Evolutionary conservation across 805 yeast genomes (phyloP), one percentile per base, ranked within the genome.

Genomic region (Limtongia smithiae): DNA sequence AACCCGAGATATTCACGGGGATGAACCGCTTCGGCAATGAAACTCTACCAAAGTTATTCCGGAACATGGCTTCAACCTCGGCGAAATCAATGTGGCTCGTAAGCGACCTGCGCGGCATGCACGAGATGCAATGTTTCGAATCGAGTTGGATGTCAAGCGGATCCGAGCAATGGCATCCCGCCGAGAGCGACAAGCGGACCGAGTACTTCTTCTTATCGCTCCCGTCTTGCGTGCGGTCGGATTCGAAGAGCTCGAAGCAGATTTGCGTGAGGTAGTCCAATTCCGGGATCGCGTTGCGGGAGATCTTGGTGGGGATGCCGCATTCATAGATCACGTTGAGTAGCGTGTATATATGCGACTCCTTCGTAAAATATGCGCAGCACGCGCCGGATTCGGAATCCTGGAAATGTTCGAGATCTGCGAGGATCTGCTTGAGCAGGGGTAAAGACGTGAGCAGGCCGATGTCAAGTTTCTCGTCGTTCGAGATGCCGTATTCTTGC

Each of bases 81-180:
- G 88, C 95, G 77, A 88, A 79, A 65, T 93, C 98, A 66, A 93
- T 73, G 68, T 93, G 97, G 65, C 95, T 81, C 0, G 98, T 93
- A 60, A 93, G 74, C 49, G 87, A 82, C 46, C 89, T 80, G 62
- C 93, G 80, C 40, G 97, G 95, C 60, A 93, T 93, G 64, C 97
- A 91, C 22, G 96, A 90, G 55, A 93, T 93, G 68, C 93, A 91
- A 69, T 93, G 99, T 65, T 88, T 90, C 39, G 88, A 91, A 69
- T 93, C 98, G 40, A 93, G 74, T 67, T 91, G 96, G 39, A 94
- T 95, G 69, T 93, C 99, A 57, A 93, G 75, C 24, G 99, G 98
- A 67, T 91, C 96, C 62, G 89, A 95, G 0, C 97, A 90, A 69
- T 93, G 97, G 68, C 98, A 93, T 18, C 99, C 99, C 1, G 98